Evolutionary conservation across 1,284 basidiomycete genomes (phyloP), one percentile per base, ranked within the genome.

Genomic region (Athelia sp.): DNA sequence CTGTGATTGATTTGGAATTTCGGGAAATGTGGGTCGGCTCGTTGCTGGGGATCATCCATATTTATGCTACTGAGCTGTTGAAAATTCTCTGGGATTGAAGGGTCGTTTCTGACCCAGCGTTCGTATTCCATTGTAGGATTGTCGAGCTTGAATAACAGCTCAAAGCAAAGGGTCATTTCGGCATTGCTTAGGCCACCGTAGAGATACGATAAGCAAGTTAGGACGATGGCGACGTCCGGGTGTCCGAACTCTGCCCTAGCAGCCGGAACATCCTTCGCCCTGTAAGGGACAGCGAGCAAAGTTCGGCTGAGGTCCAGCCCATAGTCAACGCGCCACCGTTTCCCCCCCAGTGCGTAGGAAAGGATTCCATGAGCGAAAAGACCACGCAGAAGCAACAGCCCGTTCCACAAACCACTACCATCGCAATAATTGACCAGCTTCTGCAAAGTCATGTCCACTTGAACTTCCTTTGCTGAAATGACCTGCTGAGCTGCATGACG

Each of bases 121-220:
- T 68, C 59, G 47, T 80, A 81, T 43, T 73, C 71, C 21, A 63
- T 48, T 0, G 58, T 54, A 1, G 76, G 75, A 52, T 79, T 73
- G 42, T 79, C 76, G 3, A 67, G 64, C 40, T 69, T 72, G 24
- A 63, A 58, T 3, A 82, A 60, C 3, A 69, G 55, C 13, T 70
- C 58, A 43, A 81, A 78, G 46, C 63, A 69, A 6, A 50, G 34
- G n/a, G 58, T 56, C 2, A 81, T 53, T 44, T 81, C 72, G 3
- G 59, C 49, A n/a, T 64, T 52, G 0, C 56, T 61, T 21, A 81
- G 65, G 9, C 79, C 79, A 2, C 64, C 62, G 42, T 79, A 78
- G 45, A 80, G 79, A 50, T 81, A 81, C 1, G 67, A 70, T 13
- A 81, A 61, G 48, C 71, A 80, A 0, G 79, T 80, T 24, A 81